Conservation (phyloP, 345 rosid genomes). For the Eucalyptus coolabah region DNA sequence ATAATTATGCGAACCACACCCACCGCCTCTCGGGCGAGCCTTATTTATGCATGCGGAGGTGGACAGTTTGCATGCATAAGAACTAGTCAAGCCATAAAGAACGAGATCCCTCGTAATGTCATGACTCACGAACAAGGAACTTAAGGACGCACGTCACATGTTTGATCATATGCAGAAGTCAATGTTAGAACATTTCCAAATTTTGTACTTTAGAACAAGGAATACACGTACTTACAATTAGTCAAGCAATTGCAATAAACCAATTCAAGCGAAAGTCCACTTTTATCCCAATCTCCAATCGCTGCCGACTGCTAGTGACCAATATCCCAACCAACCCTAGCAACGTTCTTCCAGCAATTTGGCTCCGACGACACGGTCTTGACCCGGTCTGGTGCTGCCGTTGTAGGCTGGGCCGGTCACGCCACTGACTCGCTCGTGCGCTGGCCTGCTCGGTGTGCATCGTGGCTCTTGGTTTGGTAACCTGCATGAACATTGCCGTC, state of each 20-base stretch:
- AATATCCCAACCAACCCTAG: background rate
- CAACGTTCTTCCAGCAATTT: background rate
- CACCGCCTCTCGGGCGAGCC: background rate
- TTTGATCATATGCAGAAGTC: background rate
- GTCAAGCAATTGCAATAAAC: background rate
- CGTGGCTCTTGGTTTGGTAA: background rate
- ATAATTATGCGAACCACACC: background rate
- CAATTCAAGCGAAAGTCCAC: background rate
- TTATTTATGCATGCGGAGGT: background rate
- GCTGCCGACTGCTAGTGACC: background rate
- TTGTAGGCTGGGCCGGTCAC: background rate
- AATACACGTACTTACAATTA: background rate
- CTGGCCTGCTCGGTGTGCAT: background rate
- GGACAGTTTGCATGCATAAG: background rate
- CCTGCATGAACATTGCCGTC: background rate
- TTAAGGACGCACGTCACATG: background rate
- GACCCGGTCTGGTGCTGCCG: background rate
- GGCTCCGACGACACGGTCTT: background rate
- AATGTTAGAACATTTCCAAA: background rate
- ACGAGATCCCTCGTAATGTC: background rate
- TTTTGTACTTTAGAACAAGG: background rate
- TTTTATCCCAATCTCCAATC: background rate
- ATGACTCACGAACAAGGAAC: background rate
- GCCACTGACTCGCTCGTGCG: background rate
- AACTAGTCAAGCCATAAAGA: background rate